phyloP scores from a whole-genome alignment of 1,139 yeast genomes.

The Candida mesenterica region DNA sequence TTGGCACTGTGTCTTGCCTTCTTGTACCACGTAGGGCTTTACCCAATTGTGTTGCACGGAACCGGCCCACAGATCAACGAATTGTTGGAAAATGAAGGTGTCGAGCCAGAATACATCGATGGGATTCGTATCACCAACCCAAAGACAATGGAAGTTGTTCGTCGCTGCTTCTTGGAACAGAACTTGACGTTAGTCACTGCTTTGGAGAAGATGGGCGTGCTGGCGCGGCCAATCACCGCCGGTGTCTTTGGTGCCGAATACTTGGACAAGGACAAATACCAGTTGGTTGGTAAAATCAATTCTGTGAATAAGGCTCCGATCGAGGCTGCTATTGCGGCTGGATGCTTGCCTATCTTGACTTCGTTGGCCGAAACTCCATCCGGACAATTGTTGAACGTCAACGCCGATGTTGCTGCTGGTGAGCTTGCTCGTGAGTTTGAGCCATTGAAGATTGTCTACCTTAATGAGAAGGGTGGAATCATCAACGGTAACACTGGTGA shows the following conservation, averaged over 20 bases:
- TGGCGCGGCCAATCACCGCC: slow-evolving; percentile 97
- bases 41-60: slow-evolving; percentile 95
- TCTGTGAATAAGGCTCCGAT: slow-evolving; percentile 87
- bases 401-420: slow-evolving; percentile 99
- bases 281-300: slow-evolving; percentile 86
- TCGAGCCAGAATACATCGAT: slow-evolving; percentile 92
- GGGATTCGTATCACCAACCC: slow-evolving; percentile 96
- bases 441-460: slow-evolving; percentile 92
- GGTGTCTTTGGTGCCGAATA: slow-evolving; percentile 96
- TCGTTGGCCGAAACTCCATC: slow-evolving; percentile 95
- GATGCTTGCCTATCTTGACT: slow-evolving; percentile 93
- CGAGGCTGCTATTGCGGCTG: slow-evolving; percentile 94
- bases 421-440: slow-evolving; percentile 95
- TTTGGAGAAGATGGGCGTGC: slow-evolving; percentile 92
- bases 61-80: slow-evolving; percentile 99
- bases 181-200: slow-evolving; percentile 94
- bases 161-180: slow-evolving; percentile 92
- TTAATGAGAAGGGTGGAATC: slow-evolving; percentile 97
- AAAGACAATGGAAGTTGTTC: slow-evolving; percentile 92
- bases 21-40: slow-evolving; percentile 93
- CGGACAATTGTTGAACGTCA: slow-evolving; percentile 94
- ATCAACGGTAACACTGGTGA: slow-evolving; percentile 91
- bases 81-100: slow-evolving; percentile 87
- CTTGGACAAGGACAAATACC: slow-evolving; percentile 85
- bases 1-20: slow-evolving; percentile 94